Base-by-base conservation (phyloP, 169 alveolate genomes). In the Eimeria zaria region DNA sequence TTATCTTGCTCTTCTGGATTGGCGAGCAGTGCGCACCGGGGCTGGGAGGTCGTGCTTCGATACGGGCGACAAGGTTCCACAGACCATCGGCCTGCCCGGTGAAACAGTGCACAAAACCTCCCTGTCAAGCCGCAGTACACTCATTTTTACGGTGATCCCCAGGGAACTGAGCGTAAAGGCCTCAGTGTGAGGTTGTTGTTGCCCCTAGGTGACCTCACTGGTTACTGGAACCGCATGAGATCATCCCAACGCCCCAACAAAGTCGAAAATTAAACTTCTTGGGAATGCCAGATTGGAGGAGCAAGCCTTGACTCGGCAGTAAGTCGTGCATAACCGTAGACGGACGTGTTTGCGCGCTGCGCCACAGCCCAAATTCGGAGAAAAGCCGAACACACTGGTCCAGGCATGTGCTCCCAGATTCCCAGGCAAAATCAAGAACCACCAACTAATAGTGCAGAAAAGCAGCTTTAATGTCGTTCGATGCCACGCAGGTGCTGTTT, bases 11-110 rank as follows among this genome's bases (percentile, higher is more conserved):
- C 41, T 69, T 69, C 67, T 78, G 41, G 22, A 41, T n/a, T 9
- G 64, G 46, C 88, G 67, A n/a, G 88, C 88, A 78, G 88, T 78
- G 88, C 88, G 88, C 88, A 78, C 88, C 88, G 88, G 88, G 88
- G 88, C 88, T 78, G 88, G 41, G 67, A 46, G 67, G 88, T 30
- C 67, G 88, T 16, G 53, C 83, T 73, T 78, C n/a, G 88, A 48
- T 78, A 46, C 39, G 48, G 51, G 4, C 33, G 83, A 39, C 44
- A 4, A 39, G 83, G 53, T 20, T 73, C 83, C 83, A 39, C 33
- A 20, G 88, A 78, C 88, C 60, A 51, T 48, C 88, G 64, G 88
- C 88, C 88, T 78, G 67, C 69, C 88, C 88, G 64, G 39, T 51
- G 64, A 78, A 78, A 51, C 44, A n/a, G 88, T n/a, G 64, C 62